Evolutionary conservation across 352 stramenopile species (phyloP).

Genomic region (Globisporangium cederbergense): DNA sequence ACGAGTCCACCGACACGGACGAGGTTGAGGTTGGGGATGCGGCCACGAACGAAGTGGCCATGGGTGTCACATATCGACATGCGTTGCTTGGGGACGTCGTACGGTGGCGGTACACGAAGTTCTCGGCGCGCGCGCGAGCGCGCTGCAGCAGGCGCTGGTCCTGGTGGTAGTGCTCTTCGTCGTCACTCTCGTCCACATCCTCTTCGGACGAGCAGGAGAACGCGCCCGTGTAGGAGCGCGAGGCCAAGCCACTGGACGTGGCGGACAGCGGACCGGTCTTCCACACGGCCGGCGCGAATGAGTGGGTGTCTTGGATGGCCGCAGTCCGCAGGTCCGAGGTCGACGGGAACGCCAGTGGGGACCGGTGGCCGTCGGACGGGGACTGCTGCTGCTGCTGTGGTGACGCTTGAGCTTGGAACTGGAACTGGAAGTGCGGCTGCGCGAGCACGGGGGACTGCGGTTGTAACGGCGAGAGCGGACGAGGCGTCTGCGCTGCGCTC

Average conservation of each 20-base stretch:
- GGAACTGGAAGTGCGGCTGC: constrained; percentile 4
- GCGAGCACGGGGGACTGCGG: constrained; percentile 1
- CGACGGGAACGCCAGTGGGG: neutral
- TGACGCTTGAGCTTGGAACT: neutral
- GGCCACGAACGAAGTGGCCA: neutral
- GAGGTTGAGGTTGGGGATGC: neutral
- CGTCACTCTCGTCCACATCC: constrained; percentile 21
- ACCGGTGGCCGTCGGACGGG: neutral
- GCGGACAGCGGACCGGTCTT: constrained; percentile 1
- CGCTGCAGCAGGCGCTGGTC: constrained; percentile 12
- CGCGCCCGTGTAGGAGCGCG: constrained; percentile 8
- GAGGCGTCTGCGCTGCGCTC: constrained; percentile 24
- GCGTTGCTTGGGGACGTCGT: constrained; percentile 4
- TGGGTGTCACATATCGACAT: constrained; percentile 5
- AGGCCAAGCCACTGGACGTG: constrained; percentile 8
- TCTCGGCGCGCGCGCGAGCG: constrained; percentile 7
- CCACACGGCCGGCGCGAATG: constrained; percentile 5
- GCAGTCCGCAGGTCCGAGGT: neutral
- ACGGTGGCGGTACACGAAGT: constrained; percentile 8
- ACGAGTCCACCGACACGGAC: neutral
- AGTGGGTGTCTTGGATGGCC: neutral
- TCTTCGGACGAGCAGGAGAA: constrained; percentile 24
- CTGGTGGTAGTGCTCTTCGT: neutral
- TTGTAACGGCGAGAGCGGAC: constrained; percentile 19
- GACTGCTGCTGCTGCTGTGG: neutral